Base-by-base conservation (phyloP, 371 early-diverging fungal species). In the Circinella minor region DNA sequence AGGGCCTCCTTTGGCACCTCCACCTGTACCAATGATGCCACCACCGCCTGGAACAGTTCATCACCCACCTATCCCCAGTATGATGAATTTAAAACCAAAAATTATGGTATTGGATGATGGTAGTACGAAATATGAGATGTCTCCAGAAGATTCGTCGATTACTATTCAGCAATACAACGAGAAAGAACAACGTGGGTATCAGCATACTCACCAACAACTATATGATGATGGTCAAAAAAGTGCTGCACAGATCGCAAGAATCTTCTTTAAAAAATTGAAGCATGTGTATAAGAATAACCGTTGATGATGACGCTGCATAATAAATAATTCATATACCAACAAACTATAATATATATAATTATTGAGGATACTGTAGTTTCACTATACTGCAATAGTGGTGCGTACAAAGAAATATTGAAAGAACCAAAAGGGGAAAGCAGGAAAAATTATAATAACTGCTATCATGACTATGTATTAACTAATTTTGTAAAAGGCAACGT, bases 401-500 rank as follows among this genome's bases (percentile, higher is more conserved):
- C 27, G 27, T 27, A 27, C 27, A 27, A 27, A 27, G 1, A 27
- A 27, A 27, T 1, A 27, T 27, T 27, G 27, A 43, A 3, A 43
- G 43, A 2, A 43, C 11, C 2, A 43, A 43, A 9, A 11, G 11
- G 11, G 3, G 3, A 43, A 11, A 43, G 6, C 43, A 43, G 43
- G 43, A 43, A 3, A 43, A 3, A 43, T 2, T 43, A 43, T 43
- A 43, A 11, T 9, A 1, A 3, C 43, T 9, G 43, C 43, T 43
- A 43, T 27, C 27, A 27, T 27, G 27, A 27, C 27, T 27, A 27
- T n/a, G n/a, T n/a, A n/a, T 27, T 27, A 27, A 27, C 27, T 27
- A 11, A 9, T 43, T 3, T 87, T 86, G 69, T 72, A 91, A 72
- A 91, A 90, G 71, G 89, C 77, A 55, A 90, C 80, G 27, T 89